Evolutionary conservation across 1,284 basidiomycete genomes (phyloP).

Genomic region (Phellopilus nigrolimitatus): DNA sequence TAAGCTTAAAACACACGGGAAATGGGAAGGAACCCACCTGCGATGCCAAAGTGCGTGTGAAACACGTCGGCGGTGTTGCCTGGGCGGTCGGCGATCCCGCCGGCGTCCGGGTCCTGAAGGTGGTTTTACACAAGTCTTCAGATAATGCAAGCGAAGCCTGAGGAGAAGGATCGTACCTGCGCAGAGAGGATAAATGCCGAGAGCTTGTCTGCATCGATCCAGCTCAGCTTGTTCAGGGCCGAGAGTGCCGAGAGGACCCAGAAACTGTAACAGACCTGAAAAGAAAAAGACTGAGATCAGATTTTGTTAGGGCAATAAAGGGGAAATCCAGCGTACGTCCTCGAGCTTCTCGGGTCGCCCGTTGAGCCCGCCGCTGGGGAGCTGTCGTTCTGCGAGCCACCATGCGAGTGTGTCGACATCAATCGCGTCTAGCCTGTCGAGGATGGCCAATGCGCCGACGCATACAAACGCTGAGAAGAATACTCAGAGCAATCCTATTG

Average conservation of each 20-base stretch:
- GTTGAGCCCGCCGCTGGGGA: constrained; percentile 91
- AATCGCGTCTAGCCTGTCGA: constrained; percentile 75
- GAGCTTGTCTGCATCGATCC: constrained; percentile 90
- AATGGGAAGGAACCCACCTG: constrained; percentile 50
- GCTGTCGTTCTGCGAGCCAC: constrained; percentile 93
- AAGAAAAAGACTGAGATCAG: background rate
- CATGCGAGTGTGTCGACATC: constrained; percentile 75
- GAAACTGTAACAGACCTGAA: constrained; percentile 97
- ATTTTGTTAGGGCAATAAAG: constrained; percentile 1
- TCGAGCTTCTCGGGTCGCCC: constrained; percentile 97
- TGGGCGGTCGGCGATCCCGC: constrained; percentile 92
- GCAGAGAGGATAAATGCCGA: constrained; percentile 81
- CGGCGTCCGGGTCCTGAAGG: constrained; percentile 79
- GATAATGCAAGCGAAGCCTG: constrained; percentile 3
- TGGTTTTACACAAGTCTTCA: too few relatives aligned
- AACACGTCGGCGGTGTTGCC: constrained; percentile 96
- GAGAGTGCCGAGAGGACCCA: constrained; percentile 92
- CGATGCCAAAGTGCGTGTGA: constrained; percentile 91
- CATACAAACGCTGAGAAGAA: constrained; percentile 77
- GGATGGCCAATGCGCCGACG: constrained; percentile 81
- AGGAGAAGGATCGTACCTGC: constrained; percentile 49
- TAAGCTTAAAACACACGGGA: background rate
- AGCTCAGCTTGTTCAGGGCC: constrained; percentile 79
- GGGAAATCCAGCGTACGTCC: constrained; percentile 55
- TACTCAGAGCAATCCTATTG: background rate